Percentiles rank a stretch among this genome's conserved stretches.
Evolutionary conservation across 2,329 filamentous ascomycete species (phyloP).

Genomic region (Xylariaceae sp.): DNA sequence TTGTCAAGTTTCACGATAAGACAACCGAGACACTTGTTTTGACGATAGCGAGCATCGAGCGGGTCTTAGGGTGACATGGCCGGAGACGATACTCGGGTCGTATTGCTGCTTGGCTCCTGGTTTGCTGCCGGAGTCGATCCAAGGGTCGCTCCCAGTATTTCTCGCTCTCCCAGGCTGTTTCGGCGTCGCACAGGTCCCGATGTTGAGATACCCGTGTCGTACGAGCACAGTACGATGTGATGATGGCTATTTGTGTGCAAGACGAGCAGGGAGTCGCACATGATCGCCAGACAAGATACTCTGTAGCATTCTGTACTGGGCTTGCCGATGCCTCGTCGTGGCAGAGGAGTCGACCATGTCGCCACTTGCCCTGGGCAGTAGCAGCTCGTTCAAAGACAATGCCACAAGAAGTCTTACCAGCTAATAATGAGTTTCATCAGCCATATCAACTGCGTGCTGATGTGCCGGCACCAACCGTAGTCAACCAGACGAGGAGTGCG

Average conservation of each 20-base stretch:
- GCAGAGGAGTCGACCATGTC: neutral
- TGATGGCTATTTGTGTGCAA: neutral
- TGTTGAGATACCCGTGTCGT: slow-evolving; percentile 6
- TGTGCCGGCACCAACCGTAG: neutral
- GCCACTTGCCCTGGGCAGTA: neutral
- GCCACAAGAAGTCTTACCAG: slow-evolving; percentile 9
- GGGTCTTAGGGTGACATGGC: neutral
- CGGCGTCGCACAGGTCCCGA: slow-evolving; percentile 9
- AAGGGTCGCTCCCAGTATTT: slow-evolving; percentile 1
- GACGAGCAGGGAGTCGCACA: neutral
- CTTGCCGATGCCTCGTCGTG: neutral
- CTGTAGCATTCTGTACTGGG: neutral
- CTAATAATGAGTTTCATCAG: neutral
- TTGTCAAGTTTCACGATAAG: slow-evolving; percentile 6
- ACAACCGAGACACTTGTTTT: neutral
- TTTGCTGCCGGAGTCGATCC: neutral
- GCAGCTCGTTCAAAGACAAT: slow-evolving; percentile 7
- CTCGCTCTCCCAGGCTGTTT: slow-evolving; percentile 6
- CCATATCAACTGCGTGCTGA: neutral
- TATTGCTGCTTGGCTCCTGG: neutral
- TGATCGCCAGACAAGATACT: neutral
- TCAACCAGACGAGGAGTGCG: neutral
- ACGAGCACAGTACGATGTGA: slow-evolving; percentile 9
- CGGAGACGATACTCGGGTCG: neutral
- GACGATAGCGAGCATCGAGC: neutral